Evolutionary conservation across 148 eudicot species (phyloP), one percentile per base, ranked within the genome.

Genomic region (Cornus controversa): DNA sequence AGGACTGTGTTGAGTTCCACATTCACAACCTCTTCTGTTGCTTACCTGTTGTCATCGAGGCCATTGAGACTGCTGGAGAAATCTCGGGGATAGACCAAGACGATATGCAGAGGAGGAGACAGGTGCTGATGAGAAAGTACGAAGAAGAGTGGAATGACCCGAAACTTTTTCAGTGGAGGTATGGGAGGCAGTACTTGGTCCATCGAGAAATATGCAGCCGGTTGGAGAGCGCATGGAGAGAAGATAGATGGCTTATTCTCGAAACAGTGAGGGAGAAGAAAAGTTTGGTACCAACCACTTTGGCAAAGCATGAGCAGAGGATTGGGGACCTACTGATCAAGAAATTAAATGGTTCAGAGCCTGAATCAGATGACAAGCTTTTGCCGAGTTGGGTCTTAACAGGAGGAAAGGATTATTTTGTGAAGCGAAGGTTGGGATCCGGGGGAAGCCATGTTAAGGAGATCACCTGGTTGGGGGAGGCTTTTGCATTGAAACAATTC

Each of bases 391-490:
- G 78, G 72, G 70, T 85, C 27, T 72, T 91, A 15, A 60, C 78
- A 1, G 91, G 91, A 29, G 82, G 80, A 2, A 86, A 79, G 75
- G 92, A 91, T 79, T 91, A 87, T 68, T 81, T 80, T 10, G 91
- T 91, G 74, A 89, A 80, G 68, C 71, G 89, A 72, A 85, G 94
- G 27, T 57, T 89, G 75, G 90, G 90, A 15, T 67, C 77, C 8
- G 81, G 81, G 10, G 91, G 85, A 58, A 81, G 84, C 75, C 83
- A 82, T 67, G 83, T 76, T 27, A 91, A 87, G 86, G 94, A 91
- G 83, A 91, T 91, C n/a, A 88, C 82, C 20, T 91, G 94, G 94
- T 31, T 91, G 63, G 94, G 94, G 20, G 91, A 89, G 63, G 84
- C 85, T 71, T 89, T 87, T 76, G 82, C 83, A 25, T 47, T 87